A percentile compares a stretch with the other conserved stretches of the same genome.
Evolutionary conservation across 2,329 filamentous ascomycete genomes (phyloP).

Genomic region (Lasiodiplodia hormozganensis): DNA sequence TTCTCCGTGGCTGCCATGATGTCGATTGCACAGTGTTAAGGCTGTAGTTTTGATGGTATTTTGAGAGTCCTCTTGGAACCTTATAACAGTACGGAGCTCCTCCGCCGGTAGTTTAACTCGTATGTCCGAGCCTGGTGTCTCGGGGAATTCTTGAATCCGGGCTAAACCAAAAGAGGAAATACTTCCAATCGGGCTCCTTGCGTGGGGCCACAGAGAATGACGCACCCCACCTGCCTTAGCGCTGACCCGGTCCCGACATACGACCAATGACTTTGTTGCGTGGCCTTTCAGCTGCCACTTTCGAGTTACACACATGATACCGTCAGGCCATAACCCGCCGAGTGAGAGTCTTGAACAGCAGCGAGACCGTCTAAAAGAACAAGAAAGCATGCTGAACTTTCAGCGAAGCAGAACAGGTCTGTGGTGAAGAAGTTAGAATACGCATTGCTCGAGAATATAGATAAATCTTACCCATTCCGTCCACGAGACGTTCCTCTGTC

Average conservation of each 20-base stretch:
- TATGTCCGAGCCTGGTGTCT: neutral
- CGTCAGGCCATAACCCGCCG: neutral
- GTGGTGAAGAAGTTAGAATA: neutral
- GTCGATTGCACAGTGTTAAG: neutral
- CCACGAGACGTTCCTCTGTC: constrained; percentile 32
- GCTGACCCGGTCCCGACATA: constrained; percentile 4
- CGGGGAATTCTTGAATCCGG: neutral
- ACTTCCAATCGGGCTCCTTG: constrained; percentile 9
- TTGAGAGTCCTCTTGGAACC: no score
- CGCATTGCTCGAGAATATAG: neutral
- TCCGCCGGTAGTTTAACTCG: neutral
- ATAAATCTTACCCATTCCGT: constrained; percentile 30
- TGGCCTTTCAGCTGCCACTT: neutral
- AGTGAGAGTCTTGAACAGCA: neutral
- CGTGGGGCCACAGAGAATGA: neutral
- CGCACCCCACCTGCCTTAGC: neutral
- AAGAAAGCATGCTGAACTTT: constrained; percentile 32
- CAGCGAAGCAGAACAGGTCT: constrained; percentile 32
- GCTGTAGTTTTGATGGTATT: neutral
- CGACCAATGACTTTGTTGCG: neutral
- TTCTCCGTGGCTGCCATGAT: constrained; percentile 52
- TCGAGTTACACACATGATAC: neutral
- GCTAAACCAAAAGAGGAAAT: constrained; percentile 3
- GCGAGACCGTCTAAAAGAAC: constrained; percentile 19
- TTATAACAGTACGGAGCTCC: neutral